Base-by-base conservation (phyloP, 345 rosid genomes). In the Bruguiera gymnorhiza region DNA sequence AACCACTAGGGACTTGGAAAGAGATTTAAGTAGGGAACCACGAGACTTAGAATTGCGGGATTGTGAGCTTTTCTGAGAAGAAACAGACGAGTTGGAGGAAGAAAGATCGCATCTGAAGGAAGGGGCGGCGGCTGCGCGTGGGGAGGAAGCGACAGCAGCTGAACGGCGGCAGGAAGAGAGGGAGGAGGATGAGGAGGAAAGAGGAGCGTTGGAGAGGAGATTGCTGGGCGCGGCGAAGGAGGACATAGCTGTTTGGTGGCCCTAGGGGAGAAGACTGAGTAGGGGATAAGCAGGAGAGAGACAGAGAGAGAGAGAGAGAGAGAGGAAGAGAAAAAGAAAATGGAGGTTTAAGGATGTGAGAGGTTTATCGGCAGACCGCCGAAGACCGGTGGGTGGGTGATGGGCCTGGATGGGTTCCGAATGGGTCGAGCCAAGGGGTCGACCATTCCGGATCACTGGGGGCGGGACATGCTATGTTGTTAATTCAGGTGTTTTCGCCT, bases 1-100 rank as follows among this genome's bases (percentile, higher is more conserved):
- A 43, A 84, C 20, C 0, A 84, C 75, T 0, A 86, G 74, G 52
- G 91, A 83, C 36, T 81, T 85, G 1, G 82, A 52, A 21, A 88
- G 69, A 60, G 82, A 66, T 66, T 73, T 82, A 3, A 85, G 79
- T 67, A 82, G 51, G 3, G 76, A 63, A 31, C 15, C 21, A 9
- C 27, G 24, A 26, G 59, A 26, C 59, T 23, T 23, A 63, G 27
- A 29, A 55, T 55, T 55, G 4, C 27, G 1, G 59, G 61, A 53
- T 2, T 55, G 59, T 23, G 29, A 29, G 70, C 23, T 34, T 67
- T 50, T 27, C 27, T 31, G 23, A 55, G 59, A 55, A 23, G 59
- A 9, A 9, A 13, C 59, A 23, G 59, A 55, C 4, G 29, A 55
- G 23, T 46, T 56, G 2, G 78, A 57, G 48, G 73, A 57, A 19